Base-by-base conservation (phyloP, 2,329 filamentous ascomycete genomes). In the Aspergillus sp. region DNA sequence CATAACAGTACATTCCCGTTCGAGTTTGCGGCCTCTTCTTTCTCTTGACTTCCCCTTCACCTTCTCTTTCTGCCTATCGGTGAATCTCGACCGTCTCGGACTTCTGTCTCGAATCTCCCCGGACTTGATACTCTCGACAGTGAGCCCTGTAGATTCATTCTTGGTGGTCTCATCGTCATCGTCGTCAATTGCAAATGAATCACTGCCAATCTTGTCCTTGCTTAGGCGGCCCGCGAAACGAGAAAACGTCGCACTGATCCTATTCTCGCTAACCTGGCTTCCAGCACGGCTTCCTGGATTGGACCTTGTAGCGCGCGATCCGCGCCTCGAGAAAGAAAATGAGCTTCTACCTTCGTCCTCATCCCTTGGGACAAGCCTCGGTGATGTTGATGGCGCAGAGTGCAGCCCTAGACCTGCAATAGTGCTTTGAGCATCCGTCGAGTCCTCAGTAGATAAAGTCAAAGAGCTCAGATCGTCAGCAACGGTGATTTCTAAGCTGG, bases 1-100 rank as follows among this genome's bases (percentile, higher is more conserved):
- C 78, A 80, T 81, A 46, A 80, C 68, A 59, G 69, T 58, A 68
- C 80, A 82, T 64, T 82, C 80, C 53, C 80, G 72, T 47, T 82
- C 80, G 8, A 76, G 72, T 45, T 72, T 74, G 48, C 65, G 69
- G 53, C 66, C 72, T 54, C 69, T 71, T 68, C 73, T 79, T 59
- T 79, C 76, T 52, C 71, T 70, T 25, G 71, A 70, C 55, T 74
- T 74, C 45, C 71, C 71, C 66, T 73, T 79, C 23, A 59, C 60
- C 58, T 74, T 76, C 7, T 69, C 71, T 53, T 69, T 73, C 19
- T 54, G 45, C 28, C 61, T 67, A 31, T 68, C 67, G 1, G 55
- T 59, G 31, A 72, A 68, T 25, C 67, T 72, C 15, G 59, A 66
- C 45, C 66, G 67, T 25, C 67, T 64, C 34, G 63, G 63, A 8